Conservation (phyloP, 169 alveolate genomes). For the Plasmodium falciparum region DNA sequence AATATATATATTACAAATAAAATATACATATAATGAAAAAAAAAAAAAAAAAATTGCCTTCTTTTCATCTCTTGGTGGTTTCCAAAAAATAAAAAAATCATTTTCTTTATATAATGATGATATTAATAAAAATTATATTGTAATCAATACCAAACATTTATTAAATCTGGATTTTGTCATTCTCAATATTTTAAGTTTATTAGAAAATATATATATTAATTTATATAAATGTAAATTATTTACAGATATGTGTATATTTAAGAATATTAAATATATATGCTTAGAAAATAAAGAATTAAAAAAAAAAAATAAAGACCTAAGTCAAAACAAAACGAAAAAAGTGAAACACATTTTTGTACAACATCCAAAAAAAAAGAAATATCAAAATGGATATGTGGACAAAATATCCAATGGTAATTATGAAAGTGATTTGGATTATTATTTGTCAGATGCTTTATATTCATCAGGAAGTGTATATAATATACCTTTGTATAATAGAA, state of each 20-base stretch:
- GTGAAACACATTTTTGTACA: background rate
- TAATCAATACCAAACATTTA: slow-evolving; percentile 27
- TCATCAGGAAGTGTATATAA: background rate
- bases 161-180: slow-evolving; percentile 44
- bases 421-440: background rate
- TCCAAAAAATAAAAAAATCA: too few species aligned
- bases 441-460: background rate
- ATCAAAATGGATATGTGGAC: background rate
- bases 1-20: slow-evolving; percentile 38
- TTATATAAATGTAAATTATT: slow-evolving; percentile 52
- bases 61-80: background rate
- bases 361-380: slow-evolving; percentile 11
- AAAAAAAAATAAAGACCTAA: slow-evolving; percentile 14
- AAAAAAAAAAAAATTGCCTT: background rate
- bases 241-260: slow-evolving; percentile 74
- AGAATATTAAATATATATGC: slow-evolving; percentile 57
- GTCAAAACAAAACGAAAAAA: background rate
- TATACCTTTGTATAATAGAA: too few species aligned
- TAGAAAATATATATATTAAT: slow-evolving; percentile 49
- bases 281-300: slow-evolving; percentile 31
- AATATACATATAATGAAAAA: slow-evolving; percentile 24
- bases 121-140: slow-evolving; percentile 19
- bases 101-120: background rate
- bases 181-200: slow-evolving; percentile 17
- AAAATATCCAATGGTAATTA: background rate